These are phyloP conservation scores for Trichoderma koningiopsis DNA, from an alignment of 2,329 filamentous ascomycete species.

Conservation along the genomic window DNA sequence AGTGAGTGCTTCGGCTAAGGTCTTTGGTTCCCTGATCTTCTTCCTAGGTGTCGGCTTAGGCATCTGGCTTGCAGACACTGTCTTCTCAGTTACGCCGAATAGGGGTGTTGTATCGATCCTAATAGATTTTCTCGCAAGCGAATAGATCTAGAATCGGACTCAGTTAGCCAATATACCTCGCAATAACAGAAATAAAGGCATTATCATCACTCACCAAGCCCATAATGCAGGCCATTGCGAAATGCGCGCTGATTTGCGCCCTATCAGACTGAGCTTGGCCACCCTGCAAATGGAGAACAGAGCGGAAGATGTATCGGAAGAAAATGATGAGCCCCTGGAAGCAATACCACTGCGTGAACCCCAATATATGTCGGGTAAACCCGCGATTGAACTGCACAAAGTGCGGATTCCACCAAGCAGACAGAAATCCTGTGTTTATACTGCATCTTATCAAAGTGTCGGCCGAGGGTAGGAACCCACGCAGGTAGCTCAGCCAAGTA, in stretches of 20 bases:
- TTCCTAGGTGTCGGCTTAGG: constrained; percentile 29
- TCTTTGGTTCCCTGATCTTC: constrained; percentile 41
- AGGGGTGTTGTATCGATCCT: constrained; percentile 60
- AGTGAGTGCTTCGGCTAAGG: constrained; percentile 46
- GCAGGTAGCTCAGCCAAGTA: constrained; percentile 27
- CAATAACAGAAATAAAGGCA: background rate
- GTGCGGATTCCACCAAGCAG: constrained; percentile 70
- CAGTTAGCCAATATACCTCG: constrained; percentile 30
- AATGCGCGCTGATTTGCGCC: constrained; percentile 56
- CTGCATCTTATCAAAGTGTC: constrained; percentile 50
- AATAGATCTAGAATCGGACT: constrained; percentile 45
- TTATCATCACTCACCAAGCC: constrained; percentile 49
- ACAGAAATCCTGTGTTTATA: constrained; percentile 51
- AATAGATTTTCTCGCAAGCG: constrained; percentile 49
- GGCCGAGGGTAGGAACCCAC: constrained; percentile 43
- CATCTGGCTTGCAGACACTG: constrained; percentile 34
- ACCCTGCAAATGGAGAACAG: constrained; percentile 44
- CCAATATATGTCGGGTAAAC: constrained; percentile 60
- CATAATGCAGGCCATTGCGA: constrained; percentile 55
- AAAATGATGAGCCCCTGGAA: constrained; percentile 63
- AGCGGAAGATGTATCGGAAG: constrained; percentile 55
- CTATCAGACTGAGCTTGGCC: constrained; percentile 42
- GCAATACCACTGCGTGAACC: constrained; percentile 66
- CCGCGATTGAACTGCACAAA: constrained; percentile 63
- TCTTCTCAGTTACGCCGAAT: constrained; percentile 41